Evolutionary conservation across 2,329 filamentous ascomycete genomes (phyloP).

Genomic region (Stachybotrys chartarum): DNA sequence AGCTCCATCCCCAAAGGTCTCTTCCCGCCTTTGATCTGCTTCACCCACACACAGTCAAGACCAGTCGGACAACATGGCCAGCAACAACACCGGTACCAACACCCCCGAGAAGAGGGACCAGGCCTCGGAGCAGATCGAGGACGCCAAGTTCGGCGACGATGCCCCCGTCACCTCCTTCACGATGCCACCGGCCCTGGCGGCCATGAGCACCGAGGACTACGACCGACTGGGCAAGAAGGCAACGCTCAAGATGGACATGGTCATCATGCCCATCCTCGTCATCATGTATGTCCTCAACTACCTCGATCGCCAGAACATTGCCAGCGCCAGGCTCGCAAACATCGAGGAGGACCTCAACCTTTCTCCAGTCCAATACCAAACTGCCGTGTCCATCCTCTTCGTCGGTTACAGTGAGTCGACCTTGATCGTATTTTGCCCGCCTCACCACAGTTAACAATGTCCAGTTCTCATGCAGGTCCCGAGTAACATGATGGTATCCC

Average conservation of each 20-base stretch:
- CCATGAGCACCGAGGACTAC: conserved; percentile 6
- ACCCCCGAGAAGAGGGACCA: not conserved
- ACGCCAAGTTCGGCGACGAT: not conserved
- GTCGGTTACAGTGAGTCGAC: conserved; percentile 27
- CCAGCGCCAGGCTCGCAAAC: conserved; percentile 11
- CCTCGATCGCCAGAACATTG: conserved; percentile 23
- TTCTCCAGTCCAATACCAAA: conserved; percentile 29
- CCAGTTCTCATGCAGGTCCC: conserved; percentile 33
- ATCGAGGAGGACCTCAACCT: conserved; percentile 30
- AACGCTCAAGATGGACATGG: conserved; percentile 9
- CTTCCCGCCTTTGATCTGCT: not conserved
- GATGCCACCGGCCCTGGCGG: conserved; percentile 5
- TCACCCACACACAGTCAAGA: too few relatives aligned
- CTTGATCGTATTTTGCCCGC: too few relatives aligned
- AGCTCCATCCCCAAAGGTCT: not conserved
- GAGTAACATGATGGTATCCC: conserved; percentile 24
- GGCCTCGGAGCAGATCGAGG: not conserved
- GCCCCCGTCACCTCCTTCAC: not conserved
- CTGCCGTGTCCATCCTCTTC: conserved; percentile 26
- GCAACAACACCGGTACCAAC: not conserved
- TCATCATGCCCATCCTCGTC: conserved; percentile 15
- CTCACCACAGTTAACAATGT: not conserved
- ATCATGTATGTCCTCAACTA: conserved; percentile 35
- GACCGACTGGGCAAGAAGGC: conserved; percentile 5
- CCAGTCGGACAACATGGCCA: not conserved